Conservation (phyloP, 768 basidiomycete genomes). For the Polyporus arcularius region DNA sequence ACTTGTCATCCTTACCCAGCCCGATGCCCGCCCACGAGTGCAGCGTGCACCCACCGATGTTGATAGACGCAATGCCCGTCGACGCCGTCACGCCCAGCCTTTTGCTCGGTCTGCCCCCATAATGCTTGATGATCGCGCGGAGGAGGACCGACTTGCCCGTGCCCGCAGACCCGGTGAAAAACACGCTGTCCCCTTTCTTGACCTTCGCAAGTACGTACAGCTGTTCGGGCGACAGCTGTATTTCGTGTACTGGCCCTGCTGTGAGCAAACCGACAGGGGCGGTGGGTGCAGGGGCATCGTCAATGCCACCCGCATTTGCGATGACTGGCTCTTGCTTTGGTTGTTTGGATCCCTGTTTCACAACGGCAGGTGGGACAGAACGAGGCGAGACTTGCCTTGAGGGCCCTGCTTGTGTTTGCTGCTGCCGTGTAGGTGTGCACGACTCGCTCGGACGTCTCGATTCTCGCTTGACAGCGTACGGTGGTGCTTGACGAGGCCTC, state of each 20-base stretch:
- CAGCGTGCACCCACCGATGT: conserved; percentile 79
- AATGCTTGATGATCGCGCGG: conserved; percentile 64
- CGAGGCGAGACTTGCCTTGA: no score
- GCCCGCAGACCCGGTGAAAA: conserved; percentile 89
- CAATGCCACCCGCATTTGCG: not conserved
- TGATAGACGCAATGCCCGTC: conserved; percentile 78
- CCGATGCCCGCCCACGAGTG: conserved; percentile 82
- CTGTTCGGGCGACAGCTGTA: conserved; percentile 57
- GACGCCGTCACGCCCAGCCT: conserved; percentile 77
- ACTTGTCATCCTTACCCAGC: conserved; percentile 59
- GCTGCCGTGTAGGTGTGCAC: no score
- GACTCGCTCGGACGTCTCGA: no score
- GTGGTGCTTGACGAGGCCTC: not conserved
- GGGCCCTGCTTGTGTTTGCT: no score
- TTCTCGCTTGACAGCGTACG: not conserved
- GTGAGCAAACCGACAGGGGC: not conserved
- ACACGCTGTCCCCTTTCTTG: conserved; percentile 62
- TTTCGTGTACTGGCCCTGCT: conserved; percentile 31
- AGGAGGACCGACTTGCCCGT: conserved; percentile 87
- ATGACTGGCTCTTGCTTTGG: not conserved
- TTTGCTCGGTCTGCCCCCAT: conserved; percentile 36
- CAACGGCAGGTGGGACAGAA: no score
- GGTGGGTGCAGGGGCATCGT: not conserved
- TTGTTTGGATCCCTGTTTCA: no score
- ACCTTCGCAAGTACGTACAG: conserved; percentile 51